Evolutionary conservation across 768 basidiomycete species (phyloP), one percentile per base, ranked within the genome.

Genomic region (Melanogaster broomeanus): DNA sequence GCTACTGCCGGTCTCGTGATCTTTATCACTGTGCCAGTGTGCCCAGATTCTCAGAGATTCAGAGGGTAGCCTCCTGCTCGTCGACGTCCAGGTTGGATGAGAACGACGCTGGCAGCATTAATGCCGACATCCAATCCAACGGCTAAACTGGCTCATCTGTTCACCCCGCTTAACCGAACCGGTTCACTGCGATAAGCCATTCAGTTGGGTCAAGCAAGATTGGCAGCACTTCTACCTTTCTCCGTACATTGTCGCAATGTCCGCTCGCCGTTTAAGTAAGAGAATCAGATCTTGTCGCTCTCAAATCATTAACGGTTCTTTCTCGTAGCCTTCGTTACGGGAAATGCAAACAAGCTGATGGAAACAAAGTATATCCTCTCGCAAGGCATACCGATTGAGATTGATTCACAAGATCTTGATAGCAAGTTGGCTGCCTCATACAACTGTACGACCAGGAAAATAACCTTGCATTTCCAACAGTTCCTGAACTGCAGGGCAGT

Each of bases 401-500:
- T 98, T 43, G 84, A 87, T 46, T 88, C 90, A 3, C 79, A 80
- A 61, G 84, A 81, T 57, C 77, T 98, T 16, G 91, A 97, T 58
- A 81, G 94, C 88, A 67, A 68, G 88, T 75, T 30, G 48, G 18
- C 57, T 50, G 49, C 48, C 30, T 42, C 15, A 39, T 48, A 35
- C 18, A 5, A 2, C 39, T 22, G 16, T 12, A 31, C n/a, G 7
- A 5, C 45, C 33, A 35, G 5, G 18, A 39, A 18, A 33, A 27
- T 59, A 22, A 58, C 45, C 8, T 42, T 30, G 16, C 7, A 35
- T 38, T 34, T 45, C 43, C 39, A 1, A 43, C 31, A 98, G 95
- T 97, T 27, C 92, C 93, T 2, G 96, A 99, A 68, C 73, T 98
- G 4, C 96, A 99, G 68, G 96, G 96, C 18, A 88, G 87, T 6